These are phyloP conservation scores for Scheffersomyces quercinus DNA, from an alignment of 1,139 yeast genomes.

Conservation along the genomic window DNA sequence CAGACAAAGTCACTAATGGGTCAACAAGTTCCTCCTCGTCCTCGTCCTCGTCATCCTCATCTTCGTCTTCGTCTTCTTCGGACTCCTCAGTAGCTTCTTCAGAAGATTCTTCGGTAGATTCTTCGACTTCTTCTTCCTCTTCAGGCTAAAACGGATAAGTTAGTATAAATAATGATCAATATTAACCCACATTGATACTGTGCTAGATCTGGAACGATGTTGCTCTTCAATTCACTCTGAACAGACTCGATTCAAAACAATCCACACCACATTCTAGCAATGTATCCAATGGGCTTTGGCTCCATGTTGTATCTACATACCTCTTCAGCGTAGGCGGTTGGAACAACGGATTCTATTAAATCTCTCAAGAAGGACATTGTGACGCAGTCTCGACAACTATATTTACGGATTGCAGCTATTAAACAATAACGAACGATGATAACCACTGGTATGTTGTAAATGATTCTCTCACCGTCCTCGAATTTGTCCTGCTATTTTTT, in stretches of 20 bases:
- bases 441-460: neutral
- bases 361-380: conserved; percentile 65
- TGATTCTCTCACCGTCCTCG: conserved; percentile 1
- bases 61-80: conserved; percentile 58
- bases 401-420: conserved; percentile 1
- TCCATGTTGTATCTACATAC: conserved; percentile 34
- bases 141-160: conserved; percentile 14
- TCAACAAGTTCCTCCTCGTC: conserved; percentile 75
- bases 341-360: conserved; percentile 77
- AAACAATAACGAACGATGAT: conserved; percentile 1
- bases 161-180: conserved; percentile 1
- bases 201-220: neutral
- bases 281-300: too few relatives aligned
- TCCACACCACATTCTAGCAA: too few relatives aligned
- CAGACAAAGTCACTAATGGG: conserved; percentile 66
- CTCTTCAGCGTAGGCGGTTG: conserved; percentile 89
- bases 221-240: too few relatives aligned
- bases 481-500: conserved; percentile 3
- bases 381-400: conserved; percentile 2
- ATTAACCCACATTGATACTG: conserved; percentile 3
- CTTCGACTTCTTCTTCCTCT: conserved; percentile 23
- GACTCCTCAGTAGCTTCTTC: conserved; percentile 45
- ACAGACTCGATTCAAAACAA: too few relatives aligned
- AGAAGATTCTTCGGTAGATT: conserved; percentile 38
- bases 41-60: conserved; percentile 64